Conservation (phyloP, 2,329 filamentous ascomycete genomes). For the Oidium heveae region DNA sequence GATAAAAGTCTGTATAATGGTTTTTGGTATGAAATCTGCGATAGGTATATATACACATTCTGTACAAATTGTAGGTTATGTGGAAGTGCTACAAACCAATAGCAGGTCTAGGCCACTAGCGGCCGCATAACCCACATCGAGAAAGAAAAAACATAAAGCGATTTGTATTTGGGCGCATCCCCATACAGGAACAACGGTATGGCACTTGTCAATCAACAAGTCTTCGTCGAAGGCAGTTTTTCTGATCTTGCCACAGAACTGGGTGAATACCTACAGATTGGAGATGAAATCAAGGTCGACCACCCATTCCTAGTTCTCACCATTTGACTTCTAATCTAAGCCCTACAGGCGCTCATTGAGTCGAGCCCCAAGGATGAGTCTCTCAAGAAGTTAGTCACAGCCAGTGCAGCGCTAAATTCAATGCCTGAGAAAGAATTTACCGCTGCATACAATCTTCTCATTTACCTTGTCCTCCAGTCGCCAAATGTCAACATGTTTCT, state of each 20-base stretch:
- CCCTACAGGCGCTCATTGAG: conserved; percentile 32
- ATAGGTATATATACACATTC: no score
- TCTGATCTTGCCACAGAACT: conserved; percentile 85
- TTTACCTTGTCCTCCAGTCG: conserved; percentile 75
- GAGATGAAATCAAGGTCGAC: conserved; percentile 30
- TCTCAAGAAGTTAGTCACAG: conserved; percentile 68
- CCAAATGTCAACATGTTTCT: conserved; percentile 68
- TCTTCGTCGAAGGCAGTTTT: conserved; percentile 76
- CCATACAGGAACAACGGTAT: conserved; percentile 4
- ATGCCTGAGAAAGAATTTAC: conserved; percentile 94
- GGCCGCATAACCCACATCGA: not conserved
- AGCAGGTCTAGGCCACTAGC: conserved; percentile 1
- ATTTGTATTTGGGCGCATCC: not conserved
- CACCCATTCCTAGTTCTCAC: not conserved
- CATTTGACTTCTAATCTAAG: not conserved
- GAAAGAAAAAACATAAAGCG: not conserved
- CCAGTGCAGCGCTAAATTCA: conserved; percentile 50
- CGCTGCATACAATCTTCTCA: conserved; percentile 85
- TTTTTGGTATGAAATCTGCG: no score
- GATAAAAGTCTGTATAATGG: no score
- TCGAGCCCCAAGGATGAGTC: conserved; percentile 57
- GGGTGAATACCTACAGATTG: conserved; percentile 72
- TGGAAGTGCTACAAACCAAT: no score
- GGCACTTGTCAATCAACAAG: conserved; percentile 17
- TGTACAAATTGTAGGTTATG: no score